These are phyloP conservation scores for Rubroboletus pulcherrimus DNA, from an alignment of 768 basidiomycete species.

Conservation along the genomic window DNA sequence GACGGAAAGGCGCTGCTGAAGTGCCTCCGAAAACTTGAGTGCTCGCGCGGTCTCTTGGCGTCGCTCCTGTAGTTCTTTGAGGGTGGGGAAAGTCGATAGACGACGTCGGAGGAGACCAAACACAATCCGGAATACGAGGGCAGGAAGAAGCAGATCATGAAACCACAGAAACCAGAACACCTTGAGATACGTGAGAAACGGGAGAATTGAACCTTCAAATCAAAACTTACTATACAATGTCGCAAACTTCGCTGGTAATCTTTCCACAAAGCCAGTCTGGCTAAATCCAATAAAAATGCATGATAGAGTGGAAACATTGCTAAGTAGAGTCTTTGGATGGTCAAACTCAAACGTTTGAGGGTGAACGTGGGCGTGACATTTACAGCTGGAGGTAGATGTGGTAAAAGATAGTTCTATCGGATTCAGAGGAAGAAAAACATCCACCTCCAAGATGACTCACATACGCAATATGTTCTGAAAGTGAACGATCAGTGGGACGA, in stretches of 20 bases:
- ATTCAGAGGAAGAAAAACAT: slow-evolving; percentile 10
- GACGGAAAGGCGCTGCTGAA: slow-evolving; percentile 44
- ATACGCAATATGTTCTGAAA: slow-evolving; percentile 26
- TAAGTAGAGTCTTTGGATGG: slow-evolving; percentile 54
- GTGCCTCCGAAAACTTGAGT: slow-evolving; percentile 46
- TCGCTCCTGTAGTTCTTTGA: slow-evolving; percentile 50
- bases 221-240: slow-evolving; percentile 48
- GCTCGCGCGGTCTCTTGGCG: slow-evolving; percentile 48
- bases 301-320: slow-evolving; percentile 48
- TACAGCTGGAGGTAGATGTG: slow-evolving; percentile 42
- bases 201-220: not conserved
- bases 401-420: slow-evolving; percentile 40
- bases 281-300: slow-evolving; percentile 38
- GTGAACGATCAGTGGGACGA: slow-evolving; percentile 15
- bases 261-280: slow-evolving; percentile 53
- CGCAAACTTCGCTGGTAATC: slow-evolving; percentile 42
- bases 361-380: slow-evolving; percentile 47
- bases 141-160: slow-evolving; percentile 51
- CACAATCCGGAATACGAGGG: slow-evolving; percentile 44
- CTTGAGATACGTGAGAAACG: slow-evolving; percentile 30
- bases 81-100: slow-evolving; percentile 51
- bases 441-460: slow-evolving; percentile 17
- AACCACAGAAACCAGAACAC: slow-evolving; percentile 65
- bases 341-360: slow-evolving; percentile 47
- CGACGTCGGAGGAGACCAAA: slow-evolving; percentile 47